Evolutionary conservation across 2,329 filamentous ascomycete genomes (phyloP).

Genomic region (Ceratocystis diversiconidia): DNA sequence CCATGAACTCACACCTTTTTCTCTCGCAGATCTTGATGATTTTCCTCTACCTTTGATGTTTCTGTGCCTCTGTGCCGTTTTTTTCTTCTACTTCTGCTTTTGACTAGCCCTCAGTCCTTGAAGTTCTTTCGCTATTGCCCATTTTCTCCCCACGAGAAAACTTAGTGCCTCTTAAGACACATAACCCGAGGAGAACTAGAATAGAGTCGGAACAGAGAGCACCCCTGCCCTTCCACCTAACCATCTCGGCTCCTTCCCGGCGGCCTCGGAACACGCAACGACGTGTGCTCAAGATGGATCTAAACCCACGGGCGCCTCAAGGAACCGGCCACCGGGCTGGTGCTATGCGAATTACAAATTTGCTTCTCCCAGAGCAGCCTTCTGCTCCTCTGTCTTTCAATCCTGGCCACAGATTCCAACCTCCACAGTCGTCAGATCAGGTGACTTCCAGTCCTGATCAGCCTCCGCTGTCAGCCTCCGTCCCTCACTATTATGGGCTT

Average conservation of each 20-base stretch:
- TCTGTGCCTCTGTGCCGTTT: not conserved
- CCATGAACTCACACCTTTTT: not conserved
- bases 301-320: not conserved
- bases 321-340: not conserved
- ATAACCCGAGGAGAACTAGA: not conserved
- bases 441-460: not conserved
- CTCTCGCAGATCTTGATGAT: not conserved
- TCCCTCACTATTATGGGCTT: no score
- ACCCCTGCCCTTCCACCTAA: not conserved
- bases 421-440: not conserved
- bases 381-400: not conserved
- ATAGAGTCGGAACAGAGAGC: not conserved
- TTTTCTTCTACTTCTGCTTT: no score
- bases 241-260: conserved; percentile 3
- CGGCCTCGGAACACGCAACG: not conserved
- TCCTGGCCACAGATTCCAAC: not conserved
- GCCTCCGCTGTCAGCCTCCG: not conserved
- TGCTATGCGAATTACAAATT: conserved; percentile 11
- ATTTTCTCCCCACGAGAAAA: not conserved
- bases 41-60: not conserved
- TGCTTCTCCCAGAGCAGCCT: not conserved
- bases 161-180: not conserved
- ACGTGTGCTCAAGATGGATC: conserved; percentile 9
- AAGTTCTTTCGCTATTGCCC: not conserved
- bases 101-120: not conserved